Evolutionary conservation across 2,329 filamentous ascomycete species (phyloP).

Genomic region (Paecilomyces sp.): DNA sequence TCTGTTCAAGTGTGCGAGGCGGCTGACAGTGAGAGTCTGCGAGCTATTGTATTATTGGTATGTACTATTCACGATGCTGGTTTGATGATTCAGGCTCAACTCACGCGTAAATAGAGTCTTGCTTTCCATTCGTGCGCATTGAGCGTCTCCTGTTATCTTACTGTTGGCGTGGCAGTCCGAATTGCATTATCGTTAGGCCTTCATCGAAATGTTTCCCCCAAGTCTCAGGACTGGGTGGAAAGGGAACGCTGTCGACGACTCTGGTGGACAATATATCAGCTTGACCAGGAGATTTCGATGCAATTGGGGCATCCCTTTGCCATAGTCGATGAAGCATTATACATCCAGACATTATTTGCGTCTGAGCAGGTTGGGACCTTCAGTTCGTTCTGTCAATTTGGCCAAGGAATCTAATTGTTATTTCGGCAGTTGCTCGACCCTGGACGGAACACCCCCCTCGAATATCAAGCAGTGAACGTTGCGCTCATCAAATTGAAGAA

Average conservation of each 20-base stretch:
- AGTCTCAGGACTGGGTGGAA: background rate
- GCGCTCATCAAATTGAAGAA: background rate
- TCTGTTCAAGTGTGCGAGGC: background rate
- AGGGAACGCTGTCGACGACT: background rate
- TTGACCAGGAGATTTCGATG: background rate
- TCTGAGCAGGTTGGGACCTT: background rate
- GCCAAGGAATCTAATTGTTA: background rate
- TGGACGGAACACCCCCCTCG: background rate
- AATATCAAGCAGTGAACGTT: background rate
- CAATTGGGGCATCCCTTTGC: background rate
- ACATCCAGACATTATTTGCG: background rate
- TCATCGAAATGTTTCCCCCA: background rate
- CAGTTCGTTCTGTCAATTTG: too few relatives aligned
- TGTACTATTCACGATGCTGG: background rate
- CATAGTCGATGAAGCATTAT: background rate
- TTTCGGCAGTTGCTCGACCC: background rate
- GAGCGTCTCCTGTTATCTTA: background rate
- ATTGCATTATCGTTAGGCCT: background rate
- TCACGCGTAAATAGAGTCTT: background rate
- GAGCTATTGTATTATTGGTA: background rate
- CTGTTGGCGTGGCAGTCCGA: background rate
- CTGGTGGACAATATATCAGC: background rate
- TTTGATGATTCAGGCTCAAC: background rate
- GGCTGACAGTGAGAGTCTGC: background rate
- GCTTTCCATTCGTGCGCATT: background rate